These are phyloP conservation scores for Blastomyces emzantsi DNA, from an alignment of 2,329 filamentous ascomycete species.

Conservation along the genomic window DNA sequence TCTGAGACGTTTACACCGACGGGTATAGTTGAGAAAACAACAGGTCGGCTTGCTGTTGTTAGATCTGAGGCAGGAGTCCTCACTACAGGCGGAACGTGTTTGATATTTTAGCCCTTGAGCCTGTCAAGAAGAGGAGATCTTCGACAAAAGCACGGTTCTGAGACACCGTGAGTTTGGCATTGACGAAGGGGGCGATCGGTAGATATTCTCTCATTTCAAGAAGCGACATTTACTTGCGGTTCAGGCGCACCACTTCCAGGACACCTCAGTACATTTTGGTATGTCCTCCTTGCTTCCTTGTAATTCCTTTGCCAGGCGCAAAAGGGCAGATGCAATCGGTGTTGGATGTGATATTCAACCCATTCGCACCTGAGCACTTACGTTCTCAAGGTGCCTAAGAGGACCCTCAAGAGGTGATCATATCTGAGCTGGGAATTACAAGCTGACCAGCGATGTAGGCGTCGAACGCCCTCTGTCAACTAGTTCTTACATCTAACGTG, in stretches of 20 bases:
- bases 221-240: neutral
- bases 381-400: neutral
- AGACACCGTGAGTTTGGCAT: constrained; percentile 24
- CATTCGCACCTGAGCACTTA: neutral
- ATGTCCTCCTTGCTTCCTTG: neutral
- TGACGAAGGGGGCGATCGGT: constrained; percentile 9
- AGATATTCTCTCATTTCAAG: neutral
- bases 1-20: neutral
- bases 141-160: constrained; percentile 10
- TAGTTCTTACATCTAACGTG: neutral
- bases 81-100: constrained; percentile 2
- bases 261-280: neutral
- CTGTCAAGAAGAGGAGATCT: neutral
- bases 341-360: neutral
- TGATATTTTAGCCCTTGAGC: neutral
- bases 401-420: neutral
- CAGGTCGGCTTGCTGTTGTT: neutral
- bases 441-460: constrained; percentile 4
- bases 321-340: neutral
- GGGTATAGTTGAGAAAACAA: neutral
- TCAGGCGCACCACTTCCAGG: neutral
- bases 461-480: neutral
- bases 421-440: neutral
- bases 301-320: neutral
- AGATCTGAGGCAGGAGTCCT: constrained; percentile 4